phyloP scores from a whole-genome alignment of 371 early-diverging fungal species.

The Mucor racemosus region DNA sequence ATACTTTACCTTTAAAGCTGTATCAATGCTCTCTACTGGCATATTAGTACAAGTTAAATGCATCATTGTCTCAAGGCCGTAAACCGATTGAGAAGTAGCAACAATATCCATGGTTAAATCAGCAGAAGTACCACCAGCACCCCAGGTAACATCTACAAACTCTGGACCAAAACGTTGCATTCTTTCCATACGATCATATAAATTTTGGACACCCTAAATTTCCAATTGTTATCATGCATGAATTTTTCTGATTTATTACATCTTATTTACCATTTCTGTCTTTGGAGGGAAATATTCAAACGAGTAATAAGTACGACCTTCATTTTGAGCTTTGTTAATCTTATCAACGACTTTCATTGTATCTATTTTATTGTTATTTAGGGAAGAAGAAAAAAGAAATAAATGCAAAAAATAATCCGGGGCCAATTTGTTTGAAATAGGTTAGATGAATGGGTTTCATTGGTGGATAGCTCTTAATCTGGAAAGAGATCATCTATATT shows the following conservation, averaged over 20 bases:
- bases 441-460: slow-evolving; percentile 2
- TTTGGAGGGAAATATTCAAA: slow-evolving; percentile 98
- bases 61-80: slow-evolving; percentile 95
- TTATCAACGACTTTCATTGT: slow-evolving; percentile 80
- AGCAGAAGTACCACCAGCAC: slow-evolving; percentile 91
- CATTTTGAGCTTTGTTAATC: slow-evolving; percentile 70
- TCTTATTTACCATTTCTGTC: slow-evolving; percentile 62
- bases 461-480: not conserved
- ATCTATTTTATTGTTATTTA: not conserved
- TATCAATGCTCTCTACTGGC: slow-evolving; percentile 85
- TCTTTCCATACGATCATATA: slow-evolving; percentile 83
- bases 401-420: not conserved
- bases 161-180: slow-evolving; percentile 94
- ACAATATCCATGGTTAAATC: slow-evolving; percentile 89
- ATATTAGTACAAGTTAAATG: slow-evolving; percentile 97
- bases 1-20: slow-evolving; percentile 69
- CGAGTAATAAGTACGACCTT: slow-evolving; percentile 80
- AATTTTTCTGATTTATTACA: no score
- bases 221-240: no score
- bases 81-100: slow-evolving; percentile 87
- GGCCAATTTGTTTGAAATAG: not conserved
- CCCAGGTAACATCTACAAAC: slow-evolving; percentile 97
- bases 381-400: not conserved
- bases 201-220: slow-evolving; percentile 70
- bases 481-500: slow-evolving; percentile 5